Percentiles rank a stretch among this genome's conserved stretches.
phyloP scores from a whole-genome alignment of 2,329 filamentous ascomycete genomes.

The Trichoderma endophyticum region DNA sequence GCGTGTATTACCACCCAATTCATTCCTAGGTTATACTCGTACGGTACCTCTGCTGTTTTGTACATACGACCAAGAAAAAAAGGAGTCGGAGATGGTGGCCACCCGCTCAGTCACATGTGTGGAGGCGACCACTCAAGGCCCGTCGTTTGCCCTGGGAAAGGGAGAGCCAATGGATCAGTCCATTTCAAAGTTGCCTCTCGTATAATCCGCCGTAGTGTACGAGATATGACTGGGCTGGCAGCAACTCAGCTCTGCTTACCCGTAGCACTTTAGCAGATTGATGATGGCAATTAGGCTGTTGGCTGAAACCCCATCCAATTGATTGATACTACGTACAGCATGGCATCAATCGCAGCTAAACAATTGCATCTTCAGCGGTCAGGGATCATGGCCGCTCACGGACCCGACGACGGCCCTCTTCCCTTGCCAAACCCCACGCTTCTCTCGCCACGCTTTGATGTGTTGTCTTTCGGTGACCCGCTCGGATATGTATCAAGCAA shows the following conservation, averaged over 20 bases:
- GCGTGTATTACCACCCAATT: not conserved
- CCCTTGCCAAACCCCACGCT: constrained; percentile 16
- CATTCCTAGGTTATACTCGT: not conserved
- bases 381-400: constrained; percentile 5
- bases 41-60: not conserved
- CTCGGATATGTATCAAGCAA: constrained; percentile 9
- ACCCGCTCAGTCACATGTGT: constrained; percentile 1
- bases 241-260: not conserved
- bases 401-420: not conserved
- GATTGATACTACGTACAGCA: not conserved
- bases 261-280: not conserved
- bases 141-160: constrained; percentile 2
- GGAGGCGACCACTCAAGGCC: not conserved
- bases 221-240: not conserved
- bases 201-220: not conserved
- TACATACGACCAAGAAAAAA: not conserved
- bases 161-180: constrained; percentile 11
- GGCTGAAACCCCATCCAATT: not conserved
- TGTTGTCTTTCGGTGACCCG: constrained; percentile 17
- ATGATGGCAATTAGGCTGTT: not conserved
- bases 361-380: constrained; percentile 11
- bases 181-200: not conserved
- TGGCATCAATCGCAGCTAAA: not conserved
- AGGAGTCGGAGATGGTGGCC: not conserved
- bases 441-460: constrained; percentile 14